These are phyloP conservation scores for Chlorella sp. DNA, from an alignment of 139 green algal species.

Conservation along the genomic window DNA sequence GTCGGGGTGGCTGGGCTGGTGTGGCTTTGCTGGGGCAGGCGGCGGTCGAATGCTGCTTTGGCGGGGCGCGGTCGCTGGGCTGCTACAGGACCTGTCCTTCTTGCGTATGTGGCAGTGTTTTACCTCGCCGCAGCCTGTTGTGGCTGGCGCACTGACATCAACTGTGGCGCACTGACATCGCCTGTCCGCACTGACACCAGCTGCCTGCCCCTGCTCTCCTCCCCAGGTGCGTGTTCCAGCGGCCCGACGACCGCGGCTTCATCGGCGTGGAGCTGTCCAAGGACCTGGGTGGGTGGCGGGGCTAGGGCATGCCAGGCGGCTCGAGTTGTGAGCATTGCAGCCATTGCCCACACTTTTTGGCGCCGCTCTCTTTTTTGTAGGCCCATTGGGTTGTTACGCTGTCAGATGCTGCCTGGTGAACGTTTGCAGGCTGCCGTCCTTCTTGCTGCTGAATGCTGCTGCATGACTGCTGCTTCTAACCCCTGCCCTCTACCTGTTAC, in stretches of 20 bases:
- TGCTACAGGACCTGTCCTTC: no score
- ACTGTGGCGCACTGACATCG: neutral
- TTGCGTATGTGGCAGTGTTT: no score
- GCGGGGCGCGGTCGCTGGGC: neutral
- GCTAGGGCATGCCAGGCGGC: no score
- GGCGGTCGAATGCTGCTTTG: neutral
- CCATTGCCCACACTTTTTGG: no score
- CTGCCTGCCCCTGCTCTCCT: neutral
- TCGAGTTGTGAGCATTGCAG: no score
- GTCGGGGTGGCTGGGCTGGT: neutral
- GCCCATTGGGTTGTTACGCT: no score
- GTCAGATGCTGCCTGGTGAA: no score
- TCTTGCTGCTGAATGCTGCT: neutral
- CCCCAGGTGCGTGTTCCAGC: slow-evolving; percentile 69
- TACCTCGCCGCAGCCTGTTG: neutral
- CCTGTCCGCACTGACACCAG: neutral
- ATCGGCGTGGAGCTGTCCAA: slow-evolving; percentile 67
- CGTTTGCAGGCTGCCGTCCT: no score
- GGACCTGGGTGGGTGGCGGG: slow-evolving; percentile 50
- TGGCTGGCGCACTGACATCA: neutral
- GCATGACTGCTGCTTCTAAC: neutral
- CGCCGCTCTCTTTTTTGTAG: no score
- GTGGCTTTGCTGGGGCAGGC: neutral
- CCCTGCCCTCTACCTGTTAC: neutral
- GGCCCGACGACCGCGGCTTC: slow-evolving; percentile 46